Evolutionary conservation across 352 stramenopile species (phyloP).

Genomic region (Pythium pyrilobum): DNA sequence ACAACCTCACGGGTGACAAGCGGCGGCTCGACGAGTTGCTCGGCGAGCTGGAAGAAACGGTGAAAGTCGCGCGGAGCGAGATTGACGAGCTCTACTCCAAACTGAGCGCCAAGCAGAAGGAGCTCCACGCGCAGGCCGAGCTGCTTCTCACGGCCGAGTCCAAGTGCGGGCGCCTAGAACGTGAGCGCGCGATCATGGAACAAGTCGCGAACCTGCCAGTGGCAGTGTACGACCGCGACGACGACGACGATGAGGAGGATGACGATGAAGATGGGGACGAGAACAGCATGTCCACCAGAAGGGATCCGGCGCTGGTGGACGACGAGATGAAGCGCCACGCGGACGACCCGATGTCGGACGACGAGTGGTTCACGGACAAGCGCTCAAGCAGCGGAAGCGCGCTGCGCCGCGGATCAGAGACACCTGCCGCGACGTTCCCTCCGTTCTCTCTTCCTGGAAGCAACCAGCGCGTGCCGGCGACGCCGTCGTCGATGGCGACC

Average conservation of each 20-base stretch:
- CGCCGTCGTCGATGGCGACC: slow-evolving; percentile 55
- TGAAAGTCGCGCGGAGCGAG: slow-evolving; percentile 28
- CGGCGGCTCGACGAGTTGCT: slow-evolving; percentile 1
- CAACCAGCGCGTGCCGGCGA: slow-evolving; percentile 35
- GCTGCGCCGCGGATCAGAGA: background rate
- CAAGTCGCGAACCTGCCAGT: slow-evolving; percentile 72
- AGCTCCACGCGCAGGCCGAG: slow-evolving; percentile 50
- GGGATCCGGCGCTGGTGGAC: background rate
- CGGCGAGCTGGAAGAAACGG: slow-evolving; percentile 21
- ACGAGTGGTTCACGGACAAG: slow-evolving; percentile 18
- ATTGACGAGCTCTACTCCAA: slow-evolving; percentile 37
- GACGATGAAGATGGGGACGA: slow-evolving; percentile 38
- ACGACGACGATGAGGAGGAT: slow-evolving; percentile 59
- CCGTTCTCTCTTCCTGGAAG: slow-evolving; percentile 15
- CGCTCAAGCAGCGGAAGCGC: background rate
- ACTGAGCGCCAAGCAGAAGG: slow-evolving; percentile 28
- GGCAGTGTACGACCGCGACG: slow-evolving; percentile 58
- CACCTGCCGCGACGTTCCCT: background rate
- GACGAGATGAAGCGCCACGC: slow-evolving; percentile 12
- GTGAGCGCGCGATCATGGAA: slow-evolving; percentile 69
- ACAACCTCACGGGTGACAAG: slow-evolving; percentile 28
- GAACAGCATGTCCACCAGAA: background rate
- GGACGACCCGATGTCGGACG: slow-evolving; percentile 19
- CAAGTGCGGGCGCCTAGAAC: slow-evolving; percentile 62
- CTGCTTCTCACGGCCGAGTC: slow-evolving; percentile 54